Conservation (phyloP, 2,329 filamentous ascomycete species). For the Sporothrix euskadiensis region DNA sequence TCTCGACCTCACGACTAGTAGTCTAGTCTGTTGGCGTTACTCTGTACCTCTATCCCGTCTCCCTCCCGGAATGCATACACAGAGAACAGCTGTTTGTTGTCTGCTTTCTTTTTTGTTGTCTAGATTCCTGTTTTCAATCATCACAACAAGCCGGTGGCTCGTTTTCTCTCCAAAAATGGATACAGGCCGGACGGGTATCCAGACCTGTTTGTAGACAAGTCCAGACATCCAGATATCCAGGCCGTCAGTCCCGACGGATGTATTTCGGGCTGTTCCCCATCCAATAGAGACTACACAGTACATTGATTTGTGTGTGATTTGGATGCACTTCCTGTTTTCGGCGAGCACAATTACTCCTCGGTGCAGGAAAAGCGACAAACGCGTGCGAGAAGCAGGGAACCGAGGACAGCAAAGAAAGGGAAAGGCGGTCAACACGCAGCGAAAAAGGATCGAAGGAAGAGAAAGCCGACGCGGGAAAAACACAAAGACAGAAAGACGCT, state of each 20-base stretch:
- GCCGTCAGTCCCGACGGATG: background rate
- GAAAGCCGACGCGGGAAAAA: background rate
- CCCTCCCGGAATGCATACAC: background rate
- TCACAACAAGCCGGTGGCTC: background rate
- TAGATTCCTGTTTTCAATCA: background rate
- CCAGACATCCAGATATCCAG: background rate
- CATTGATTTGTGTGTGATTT: background rate
- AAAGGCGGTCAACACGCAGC: slow-evolving; percentile 15
- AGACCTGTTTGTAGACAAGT: background rate
- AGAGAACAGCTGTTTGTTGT: background rate
- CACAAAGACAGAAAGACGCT: background rate
- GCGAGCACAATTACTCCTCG: background rate
- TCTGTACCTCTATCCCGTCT: background rate
- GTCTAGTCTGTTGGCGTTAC: background rate
- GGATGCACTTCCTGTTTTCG: background rate
- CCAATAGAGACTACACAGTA: background rate
- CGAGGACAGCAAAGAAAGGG: background rate
- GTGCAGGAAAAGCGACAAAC: background rate
- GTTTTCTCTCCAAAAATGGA: background rate
- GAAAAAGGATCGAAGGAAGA: slow-evolving; percentile 11
- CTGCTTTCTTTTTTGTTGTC: background rate
- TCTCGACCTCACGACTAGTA: background rate
- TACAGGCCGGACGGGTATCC: background rate
- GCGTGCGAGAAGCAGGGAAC: background rate
- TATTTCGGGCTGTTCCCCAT: background rate